phyloP scores from a whole-genome alignment of 2,329 filamentous ascomycete genomes.

The Neonectria ditissima region DNA sequence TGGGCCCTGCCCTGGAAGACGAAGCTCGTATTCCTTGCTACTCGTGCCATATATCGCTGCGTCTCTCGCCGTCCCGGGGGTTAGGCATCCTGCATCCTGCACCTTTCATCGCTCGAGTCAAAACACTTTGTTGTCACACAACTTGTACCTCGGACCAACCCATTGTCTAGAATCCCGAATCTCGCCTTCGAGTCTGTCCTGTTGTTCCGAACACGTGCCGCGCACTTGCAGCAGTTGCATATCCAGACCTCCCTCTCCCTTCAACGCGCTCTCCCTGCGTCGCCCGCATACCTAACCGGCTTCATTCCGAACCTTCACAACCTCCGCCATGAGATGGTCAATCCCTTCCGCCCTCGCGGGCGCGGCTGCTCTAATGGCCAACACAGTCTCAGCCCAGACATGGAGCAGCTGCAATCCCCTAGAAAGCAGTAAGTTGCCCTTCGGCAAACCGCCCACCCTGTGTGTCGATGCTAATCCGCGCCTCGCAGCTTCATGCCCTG shows the following conservation, averaged over 20 bases:
- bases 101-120: conserved; percentile 16
- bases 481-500: conserved; percentile 69
- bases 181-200: not conserved
- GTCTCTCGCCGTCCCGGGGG: conserved; percentile 5
- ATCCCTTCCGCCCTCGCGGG: conserved; percentile 32
- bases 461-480: conserved; percentile 15
- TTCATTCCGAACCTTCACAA: conserved; percentile 5
- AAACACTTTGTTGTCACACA: conserved; percentile 10
- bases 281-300: conserved; percentile 13
- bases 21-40: conserved; percentile 2
- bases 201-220: not conserved
- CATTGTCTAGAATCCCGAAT: conserved; percentile 3
- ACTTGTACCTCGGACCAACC: conserved; percentile 5
- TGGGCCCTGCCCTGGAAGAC: conserved; percentile 6
- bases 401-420: conserved; percentile 57
- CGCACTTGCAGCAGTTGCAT: not conserved
- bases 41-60: conserved; percentile 22
- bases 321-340: conserved; percentile 42
- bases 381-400: conserved; percentile 52
- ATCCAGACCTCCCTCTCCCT: not conserved
- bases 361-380: conserved; percentile 40
- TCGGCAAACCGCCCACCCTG: not conserved
- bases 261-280: not conserved
- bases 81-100: conserved; percentile 16
- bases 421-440: conserved; percentile 46